Evolutionary conservation across 1,284 basidiomycete species (phyloP), one percentile per base, ranked within the genome.

Genomic region (Cryptococcus floricola): DNA sequence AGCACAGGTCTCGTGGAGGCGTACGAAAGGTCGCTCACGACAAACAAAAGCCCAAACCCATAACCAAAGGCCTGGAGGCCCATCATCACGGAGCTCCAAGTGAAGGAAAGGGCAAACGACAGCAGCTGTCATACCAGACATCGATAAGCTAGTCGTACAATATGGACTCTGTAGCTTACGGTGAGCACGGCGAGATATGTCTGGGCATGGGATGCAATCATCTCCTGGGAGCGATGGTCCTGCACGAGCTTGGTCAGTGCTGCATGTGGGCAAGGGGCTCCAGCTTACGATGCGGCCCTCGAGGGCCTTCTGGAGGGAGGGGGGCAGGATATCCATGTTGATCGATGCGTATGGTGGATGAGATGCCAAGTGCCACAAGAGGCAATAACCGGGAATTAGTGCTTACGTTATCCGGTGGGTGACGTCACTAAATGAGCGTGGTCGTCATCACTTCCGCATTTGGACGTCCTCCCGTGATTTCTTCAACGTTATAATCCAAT

Each of bases 201-300:
- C 53, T 73, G 70, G 16, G 68, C 59, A 47, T 62, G 58, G 31
- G 59, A 61, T 51, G 72, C 70, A 47, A 67, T 53, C 2, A 60
- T 53, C 39, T 66, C 53, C 60, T 75, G 73, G 4, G 67, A 59
- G 46, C 67, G 66, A 8, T 67, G 69, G 60, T 75, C 73, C 72
- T 74, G 50, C 12, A 7, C 28, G 48, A 23, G 19, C 14, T 14
- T 42, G 34, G 39, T 58, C 48, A 61, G 52, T 23, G 9, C 19
- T 12, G 25, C n/a, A n/a, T 14, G 52, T n/a, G 16, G 6, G 38
- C 4, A 46, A 37, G 10, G 5, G 44, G 13, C 39, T 16, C 14
- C 8, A 2, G 52, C 63, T 54, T 43, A 68, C 69, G 28, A 75
- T 75, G 1, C 57, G 56, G 2, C 73, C 73, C 48, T 73, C 62